Conservation (phyloP, 371 early-diverging fungal species). For the Saksenaea vasiformis region DNA sequence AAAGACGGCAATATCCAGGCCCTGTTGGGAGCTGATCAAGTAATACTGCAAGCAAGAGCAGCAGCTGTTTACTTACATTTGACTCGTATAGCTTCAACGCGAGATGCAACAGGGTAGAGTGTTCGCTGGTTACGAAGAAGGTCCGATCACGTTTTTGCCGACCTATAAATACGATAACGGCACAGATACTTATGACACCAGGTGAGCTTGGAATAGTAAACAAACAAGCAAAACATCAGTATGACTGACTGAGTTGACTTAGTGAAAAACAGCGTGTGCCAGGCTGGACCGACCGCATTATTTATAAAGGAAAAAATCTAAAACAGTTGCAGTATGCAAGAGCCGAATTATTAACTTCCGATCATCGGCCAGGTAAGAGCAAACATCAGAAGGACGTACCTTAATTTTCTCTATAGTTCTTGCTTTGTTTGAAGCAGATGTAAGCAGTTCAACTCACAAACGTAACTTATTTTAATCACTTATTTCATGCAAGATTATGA, state of each 20-base stretch:
- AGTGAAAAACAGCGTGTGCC: conserved; percentile 86
- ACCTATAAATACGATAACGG: conserved; percentile 96
- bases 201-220: conserved; percentile 36
- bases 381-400: neutral
- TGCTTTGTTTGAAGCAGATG: conserved; percentile 49
- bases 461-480: neutral
- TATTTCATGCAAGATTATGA: conserved; percentile 27
- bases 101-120: conserved; percentile 65
- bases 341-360: conserved; percentile 72
- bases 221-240: neutral
- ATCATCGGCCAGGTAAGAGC: conserved; percentile 75
- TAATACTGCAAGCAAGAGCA: conserved; percentile 16
- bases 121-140: conserved; percentile 85
- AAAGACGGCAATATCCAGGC: conserved; percentile 42
- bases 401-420: conserved; percentile 25
- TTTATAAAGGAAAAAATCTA: conserved; percentile 62
- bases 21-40: conserved; percentile 54
- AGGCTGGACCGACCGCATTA: conserved; percentile 89
- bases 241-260: neutral
- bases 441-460: conserved; percentile 9
- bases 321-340: conserved; percentile 55
- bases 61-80: conserved; percentile 29
- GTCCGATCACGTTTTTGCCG: conserved; percentile 81
- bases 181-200: conserved; percentile 82
- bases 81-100: conserved; percentile 63